A percentile compares a stretch with the other conserved stretches of the same genome.
Conservation (phyloP, 2,329 filamentous ascomycete species). For the Phialophora macrospora region DNA sequence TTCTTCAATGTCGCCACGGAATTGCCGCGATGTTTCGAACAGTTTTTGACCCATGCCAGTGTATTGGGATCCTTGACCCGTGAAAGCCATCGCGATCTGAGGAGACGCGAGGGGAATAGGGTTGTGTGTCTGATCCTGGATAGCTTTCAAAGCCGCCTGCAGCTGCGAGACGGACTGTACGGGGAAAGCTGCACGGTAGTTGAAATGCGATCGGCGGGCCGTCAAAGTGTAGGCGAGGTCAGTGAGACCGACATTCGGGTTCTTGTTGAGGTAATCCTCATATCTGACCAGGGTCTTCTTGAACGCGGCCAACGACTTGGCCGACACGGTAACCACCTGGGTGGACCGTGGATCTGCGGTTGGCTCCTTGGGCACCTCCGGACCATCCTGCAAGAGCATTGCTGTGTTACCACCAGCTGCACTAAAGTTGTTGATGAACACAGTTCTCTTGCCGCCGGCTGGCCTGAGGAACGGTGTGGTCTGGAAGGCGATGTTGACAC, state of each 20-base stretch:
- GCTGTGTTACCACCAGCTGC: conserved; percentile 75
- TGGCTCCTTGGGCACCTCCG: conserved; percentile 43
- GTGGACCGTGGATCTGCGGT: conserved; percentile 59
- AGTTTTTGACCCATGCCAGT: conserved; percentile 47
- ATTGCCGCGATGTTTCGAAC: conserved; percentile 43
- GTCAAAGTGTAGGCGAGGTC: conserved; percentile 71
- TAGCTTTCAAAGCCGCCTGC: conserved; percentile 41
- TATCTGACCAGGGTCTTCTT: conserved; percentile 62
- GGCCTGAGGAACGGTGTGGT: conserved; percentile 44
- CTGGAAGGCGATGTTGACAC: conserved; percentile 52
- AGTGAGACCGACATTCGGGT: conserved; percentile 57
- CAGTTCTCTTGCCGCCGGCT: conserved; percentile 44
- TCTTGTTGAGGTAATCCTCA: conserved; percentile 60
- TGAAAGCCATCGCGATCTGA: conserved; percentile 46
- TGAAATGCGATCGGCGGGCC: conserved; percentile 58
- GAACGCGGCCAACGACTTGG: conserved; percentile 58
- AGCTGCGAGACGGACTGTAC: conserved; percentile 43
- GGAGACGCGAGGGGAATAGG: conserved; percentile 42
- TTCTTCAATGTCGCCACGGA: conserved; percentile 43
- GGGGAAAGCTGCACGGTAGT: conserved; percentile 44
- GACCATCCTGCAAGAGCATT: conserved; percentile 67
- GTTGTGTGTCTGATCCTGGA: conserved; percentile 39
- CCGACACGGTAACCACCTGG: conserved; percentile 64
- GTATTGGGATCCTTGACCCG: conserved; percentile 49
- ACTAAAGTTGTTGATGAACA: conserved; percentile 69